Percentiles rank a stretch among this genome's conserved stretches.
phyloP scores from a whole-genome alignment of 164 flowering plant genomes.

The Aristolochia contorta region DNA sequence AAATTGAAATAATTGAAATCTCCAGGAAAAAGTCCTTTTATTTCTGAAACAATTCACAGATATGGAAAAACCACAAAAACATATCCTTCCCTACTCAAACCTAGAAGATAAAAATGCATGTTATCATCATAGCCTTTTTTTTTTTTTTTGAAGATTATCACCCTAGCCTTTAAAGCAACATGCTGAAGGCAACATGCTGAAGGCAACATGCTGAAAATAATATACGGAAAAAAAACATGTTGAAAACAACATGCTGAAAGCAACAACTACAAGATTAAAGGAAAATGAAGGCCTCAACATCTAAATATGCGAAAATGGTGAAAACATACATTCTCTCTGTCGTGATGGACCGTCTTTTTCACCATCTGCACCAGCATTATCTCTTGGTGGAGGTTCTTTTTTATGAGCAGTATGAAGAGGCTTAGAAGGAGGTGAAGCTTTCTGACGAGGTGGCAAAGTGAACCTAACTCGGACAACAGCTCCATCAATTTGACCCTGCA shows the following conservation, averaged over 20 bases:
- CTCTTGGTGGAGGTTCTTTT: constrained; percentile 53
- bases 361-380: constrained; percentile 37
- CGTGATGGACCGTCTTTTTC: constrained; percentile 63
- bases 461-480: constrained; percentile 70
- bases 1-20: neutral
- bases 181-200: no score
- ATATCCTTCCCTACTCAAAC: neutral
- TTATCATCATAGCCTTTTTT: no score
- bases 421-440: constrained; percentile 59
- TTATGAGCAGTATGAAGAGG: constrained; percentile 41
- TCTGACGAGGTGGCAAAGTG: constrained; percentile 63
- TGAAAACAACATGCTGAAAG: no score
- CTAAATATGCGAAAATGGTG: neutral
- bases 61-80: neutral
- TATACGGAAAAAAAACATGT: no score
- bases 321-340: constrained; percentile 45
- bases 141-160: no score
- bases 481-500: constrained; percentile 95
- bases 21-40: neutral
- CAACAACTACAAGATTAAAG: no score
- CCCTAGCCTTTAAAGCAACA: no score
- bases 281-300: no score
- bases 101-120: neutral
- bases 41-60: neutral
- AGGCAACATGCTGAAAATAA: no score